Base-by-base conservation (phyloP, 352 stramenopile genomes). In the Phytophthora pinifolia region DNA sequence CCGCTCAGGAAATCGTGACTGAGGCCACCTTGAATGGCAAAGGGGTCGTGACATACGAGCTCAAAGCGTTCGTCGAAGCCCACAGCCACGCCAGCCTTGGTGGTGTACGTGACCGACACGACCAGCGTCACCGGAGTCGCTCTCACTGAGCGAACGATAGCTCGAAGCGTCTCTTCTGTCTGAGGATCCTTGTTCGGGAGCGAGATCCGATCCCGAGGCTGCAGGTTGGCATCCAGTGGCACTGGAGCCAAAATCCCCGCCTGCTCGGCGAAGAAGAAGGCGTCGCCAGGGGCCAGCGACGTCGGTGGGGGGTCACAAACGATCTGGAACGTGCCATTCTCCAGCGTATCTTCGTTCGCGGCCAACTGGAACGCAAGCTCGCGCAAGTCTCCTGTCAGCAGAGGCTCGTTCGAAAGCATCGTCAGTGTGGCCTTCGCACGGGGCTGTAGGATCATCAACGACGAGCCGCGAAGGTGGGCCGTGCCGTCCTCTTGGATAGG, bases 301-400 rank as follows among this genome's bases (percentile, higher is more conserved):
- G 45, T 29, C n/a, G 80, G 79, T 5, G 72, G 46, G 20, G 80
- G 78, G 0, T 91, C 73, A 37, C 74, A 87, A 7, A 59, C 62
- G 13, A 86, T 65, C 10, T 68, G 74, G 25, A 83, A 86, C 6
- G 63, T 80, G 15, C 76, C 49, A 39, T 76, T 77, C 42, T 78
- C 70, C 38, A 93, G 46, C 6, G 72, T 86, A 46, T 93, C 83
- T 58, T 88, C 79, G 41, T 89, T 84, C 0, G 80, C 71, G 41
- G 68, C 61, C 9, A 93, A 41, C 39, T 74, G 53, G 51, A 93
- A 88, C 13, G 63, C 63, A 46, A 91, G 63, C 29, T 86, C 67
- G 9, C 79, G 77, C 46, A 79, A 91, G 34, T 93, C 83, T 10
- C 80, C 79, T 1, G 75, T 69, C 25, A 93, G 63, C 13, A 93